A percentile compares a stretch with the other conserved stretches of the same genome.
Conservation (phyloP, 805 yeast species). For the Ogataea thermomethanolica region DNA sequence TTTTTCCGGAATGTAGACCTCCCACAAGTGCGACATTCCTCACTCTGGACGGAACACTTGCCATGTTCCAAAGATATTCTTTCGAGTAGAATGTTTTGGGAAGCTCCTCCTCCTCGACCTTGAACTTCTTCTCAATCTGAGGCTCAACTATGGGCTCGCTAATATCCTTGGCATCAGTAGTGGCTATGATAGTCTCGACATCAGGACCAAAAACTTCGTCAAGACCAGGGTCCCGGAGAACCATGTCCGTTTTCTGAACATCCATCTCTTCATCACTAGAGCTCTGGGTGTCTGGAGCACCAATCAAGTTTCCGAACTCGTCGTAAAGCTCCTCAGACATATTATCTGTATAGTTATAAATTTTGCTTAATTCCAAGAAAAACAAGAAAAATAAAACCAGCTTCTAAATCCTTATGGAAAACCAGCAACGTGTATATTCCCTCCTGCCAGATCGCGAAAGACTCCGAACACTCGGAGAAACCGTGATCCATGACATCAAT, state of each 20-base stretch:
- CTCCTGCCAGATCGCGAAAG: constrained; percentile 19
- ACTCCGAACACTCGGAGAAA: constrained; percentile 27
- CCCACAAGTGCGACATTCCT: constrained; percentile 82
- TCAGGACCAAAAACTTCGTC: constrained; percentile 52
- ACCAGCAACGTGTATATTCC: constrained; percentile 12
- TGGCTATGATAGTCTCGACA: constrained; percentile 59
- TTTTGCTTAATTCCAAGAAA: constrained; percentile 1
- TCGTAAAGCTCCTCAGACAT: constrained; percentile 73
- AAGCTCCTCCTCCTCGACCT: constrained; percentile 47
- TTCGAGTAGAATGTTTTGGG: constrained; percentile 63
- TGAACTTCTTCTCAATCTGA: constrained; percentile 36
- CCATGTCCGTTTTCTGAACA: constrained; percentile 8
- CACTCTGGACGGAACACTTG: constrained; percentile 54
- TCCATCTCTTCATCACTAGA: constrained; percentile 22
- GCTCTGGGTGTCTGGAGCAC: constrained; percentile 44
- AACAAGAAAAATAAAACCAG: neutral
- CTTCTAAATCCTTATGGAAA: constrained; percentile 1
- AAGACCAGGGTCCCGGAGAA: constrained; percentile 31
- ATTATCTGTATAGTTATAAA: neutral
- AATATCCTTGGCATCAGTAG: constrained; percentile 43
- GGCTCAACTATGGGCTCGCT: constrained; percentile 68
- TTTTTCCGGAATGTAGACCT: constrained; percentile 79
- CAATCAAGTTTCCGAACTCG: constrained; percentile 74
- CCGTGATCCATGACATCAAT: constrained; percentile 30
- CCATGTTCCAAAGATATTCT: constrained; percentile 52